Evolutionary conservation across 2,329 filamentous ascomycete species (phyloP), one percentile per base, ranked within the genome.

Genomic region (Apiospora hydei): DNA sequence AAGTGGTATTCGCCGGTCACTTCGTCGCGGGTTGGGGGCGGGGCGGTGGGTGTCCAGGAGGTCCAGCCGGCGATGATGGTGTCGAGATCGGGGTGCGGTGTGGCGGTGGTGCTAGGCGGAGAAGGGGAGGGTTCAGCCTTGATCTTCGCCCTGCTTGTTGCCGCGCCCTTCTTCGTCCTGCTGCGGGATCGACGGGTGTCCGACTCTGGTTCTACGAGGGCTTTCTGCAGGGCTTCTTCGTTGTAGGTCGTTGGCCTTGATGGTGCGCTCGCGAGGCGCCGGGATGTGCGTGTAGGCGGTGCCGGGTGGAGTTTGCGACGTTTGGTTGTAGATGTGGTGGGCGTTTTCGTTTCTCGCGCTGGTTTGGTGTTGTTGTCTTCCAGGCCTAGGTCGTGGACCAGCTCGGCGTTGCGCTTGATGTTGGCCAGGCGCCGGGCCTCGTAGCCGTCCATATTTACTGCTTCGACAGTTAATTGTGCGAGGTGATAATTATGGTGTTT

Each of bases 331-430:
- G 26, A 74, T 61, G 77, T 77, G 69, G 69, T 49, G 26, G 71
- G 24, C 71, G 24, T 57, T 46, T 57, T 44, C 43, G 44, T 51
- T 41, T 79, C 64, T 41, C 7, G 34, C 10, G 21, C 14, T 21
- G 30, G 30, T 21, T 64, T 41, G 13, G 79, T 73, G n/a, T 64
- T 41, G 13, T 79, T 73, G n/a, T 77, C 74, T 49, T 82, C 81
- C 69, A 88, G 82, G 14, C 85, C 83, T 21, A 88, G 83, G 51
- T 85, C 82, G 67, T 82, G 82, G 4, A 88, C 78, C 1, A 88
- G 80, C 11, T 81, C 83, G 74, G 85, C 80, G 74, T 88, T 88
- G 13, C 84, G 81, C 73, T 83, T 82, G 74, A 89, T 87, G 74
- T 88, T 88, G 18, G 81, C 83, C 10, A 82, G 79, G 2, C 86